Base-by-base conservation (phyloP, 441 rosid species). In the Aleurites moluccanus region DNA sequence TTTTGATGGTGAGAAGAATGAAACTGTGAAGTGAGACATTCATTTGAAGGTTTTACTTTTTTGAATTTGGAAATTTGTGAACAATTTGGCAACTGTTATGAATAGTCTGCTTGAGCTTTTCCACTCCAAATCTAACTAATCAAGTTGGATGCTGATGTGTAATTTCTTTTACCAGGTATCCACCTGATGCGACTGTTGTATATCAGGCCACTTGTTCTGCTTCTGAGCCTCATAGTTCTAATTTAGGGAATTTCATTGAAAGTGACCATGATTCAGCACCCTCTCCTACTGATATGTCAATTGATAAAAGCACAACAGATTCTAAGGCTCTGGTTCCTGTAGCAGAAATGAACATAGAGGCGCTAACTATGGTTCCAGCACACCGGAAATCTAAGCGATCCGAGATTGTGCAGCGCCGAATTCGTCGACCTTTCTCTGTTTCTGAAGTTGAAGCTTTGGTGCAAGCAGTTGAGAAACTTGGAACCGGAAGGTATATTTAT, bases 401-500 rank as follows among this genome's bases (percentile, higher is more conserved):
- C 50, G 96, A 91, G 74, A 82, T 86, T 72, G 88, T 73, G 52
- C 97, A 89, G 84, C 97, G 99, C 78, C 90, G 99, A 87, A 91
- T 89, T 80, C 97, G 98, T 82, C 96, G 99, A 87, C 98, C 99
- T 80, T 96, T 96, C 90, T 91, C 99, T 69, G 97, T 96, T 69
- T 20, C 91, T 79, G 99, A 96, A 88, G 99, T 96, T 69, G 99
- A 96, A 88, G 97, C 97, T 67, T 87, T 96, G 79, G 98, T 96
- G 76, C 91, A 89, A 72, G 98, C 99, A 11, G 99, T 96, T 82
- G 98, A 96, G 90, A 88, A 92, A 81, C 93, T 93, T 67, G 98
- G 99, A 59, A 96, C 98, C n/a, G 99, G 98, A 85, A 96, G 99
- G 98, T 96, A 86, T 61, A 62, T 67, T 30, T 70, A 7, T 57